Evolutionary conservation across 768 basidiomycete genomes (phyloP).

Genomic region (Porpolomopsis calyptriformis): DNA sequence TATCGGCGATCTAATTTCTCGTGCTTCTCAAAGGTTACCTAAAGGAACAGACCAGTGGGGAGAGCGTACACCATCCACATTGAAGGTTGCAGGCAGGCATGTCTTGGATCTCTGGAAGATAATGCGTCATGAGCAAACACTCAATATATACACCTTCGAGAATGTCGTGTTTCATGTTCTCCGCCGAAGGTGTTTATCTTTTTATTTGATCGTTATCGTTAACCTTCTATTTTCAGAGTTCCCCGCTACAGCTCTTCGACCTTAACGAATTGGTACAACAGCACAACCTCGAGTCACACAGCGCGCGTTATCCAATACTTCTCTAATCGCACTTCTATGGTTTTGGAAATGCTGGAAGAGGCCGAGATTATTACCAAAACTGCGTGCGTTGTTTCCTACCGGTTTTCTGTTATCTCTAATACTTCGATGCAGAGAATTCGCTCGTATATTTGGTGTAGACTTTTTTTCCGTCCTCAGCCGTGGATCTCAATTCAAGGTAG

Average conservation of each 20-base stretch:
- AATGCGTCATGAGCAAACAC: conserved; percentile 72
- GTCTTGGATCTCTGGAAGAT: conserved; percentile 90
- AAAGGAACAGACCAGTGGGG: conserved; percentile 58
- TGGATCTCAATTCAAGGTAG: conserved; percentile 97
- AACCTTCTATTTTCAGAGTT: conserved; percentile 35
- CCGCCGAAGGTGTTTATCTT: conserved; percentile 47
- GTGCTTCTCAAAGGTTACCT: conserved; percentile 46
- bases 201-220: neutral
- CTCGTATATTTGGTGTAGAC: conserved; percentile 94
- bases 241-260: conserved; percentile 61
- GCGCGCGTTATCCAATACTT: conserved; percentile 53
- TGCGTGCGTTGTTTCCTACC: conserved; percentile 40
- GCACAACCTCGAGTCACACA: conserved; percentile 44
- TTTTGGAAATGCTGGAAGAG: conserved; percentile 71
- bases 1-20: conserved; percentile 60
- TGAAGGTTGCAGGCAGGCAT: conserved; percentile 80
- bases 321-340: conserved; percentile 49
- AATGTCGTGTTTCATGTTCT: conserved; percentile 80
- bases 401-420: neutral
- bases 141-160: conserved; percentile 81
- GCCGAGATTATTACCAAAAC: conserved; percentile 81
- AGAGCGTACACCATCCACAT: conserved; percentile 61
- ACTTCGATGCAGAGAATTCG: conserved; percentile 67
- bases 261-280: conserved; percentile 60
- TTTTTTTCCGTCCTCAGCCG: conserved; percentile 91